These are phyloP conservation scores for Trichophaea hybrida DNA, from an alignment of 2,329 filamentous ascomycete species.

Conservation along the genomic window DNA sequence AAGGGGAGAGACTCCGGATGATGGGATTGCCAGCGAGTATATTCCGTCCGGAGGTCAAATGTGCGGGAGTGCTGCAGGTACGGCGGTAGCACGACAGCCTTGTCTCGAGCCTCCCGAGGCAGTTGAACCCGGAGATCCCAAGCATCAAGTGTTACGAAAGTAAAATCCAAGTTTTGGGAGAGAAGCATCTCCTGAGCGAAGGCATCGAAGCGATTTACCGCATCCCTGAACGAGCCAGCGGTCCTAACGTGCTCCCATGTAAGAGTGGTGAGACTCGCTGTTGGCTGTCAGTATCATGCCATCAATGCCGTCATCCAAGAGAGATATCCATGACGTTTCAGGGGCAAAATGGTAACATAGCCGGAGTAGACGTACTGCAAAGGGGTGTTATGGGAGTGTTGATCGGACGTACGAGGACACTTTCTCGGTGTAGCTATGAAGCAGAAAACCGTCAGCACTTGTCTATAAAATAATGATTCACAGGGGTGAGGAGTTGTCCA, in stretches of 20 bases:
- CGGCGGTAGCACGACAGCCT: constrained; percentile 87
- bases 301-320: constrained; percentile 12
- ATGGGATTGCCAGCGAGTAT: constrained; percentile 96
- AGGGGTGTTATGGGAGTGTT: constrained; percentile 97
- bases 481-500: constrained; percentile 1
- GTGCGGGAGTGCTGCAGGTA: constrained; percentile 97
- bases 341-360: not conserved
- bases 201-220: constrained; percentile 83
- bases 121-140: constrained; percentile 98
- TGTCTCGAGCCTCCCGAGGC: constrained; percentile 92
- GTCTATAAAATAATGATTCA: not conserved
- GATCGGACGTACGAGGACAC: constrained; percentile 91
- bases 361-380: constrained; percentile 59
- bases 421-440: constrained; percentile 78
- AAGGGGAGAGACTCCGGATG: constrained; percentile 96
- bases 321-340: not conserved
- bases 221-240: constrained; percentile 92
- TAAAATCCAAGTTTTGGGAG: constrained; percentile 85
- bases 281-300: constrained; percentile 28
- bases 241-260: constrained; percentile 99
- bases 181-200: constrained; percentile 87
- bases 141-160: constrained; percentile 94
- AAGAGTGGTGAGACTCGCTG: constrained; percentile 89
- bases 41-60: constrained; percentile 92
- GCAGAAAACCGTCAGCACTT: not conserved